These are phyloP conservation scores for Hamamelis virginiana DNA, from an alignment of 164 flowering plant genomes.

Conservation along the genomic window DNA sequence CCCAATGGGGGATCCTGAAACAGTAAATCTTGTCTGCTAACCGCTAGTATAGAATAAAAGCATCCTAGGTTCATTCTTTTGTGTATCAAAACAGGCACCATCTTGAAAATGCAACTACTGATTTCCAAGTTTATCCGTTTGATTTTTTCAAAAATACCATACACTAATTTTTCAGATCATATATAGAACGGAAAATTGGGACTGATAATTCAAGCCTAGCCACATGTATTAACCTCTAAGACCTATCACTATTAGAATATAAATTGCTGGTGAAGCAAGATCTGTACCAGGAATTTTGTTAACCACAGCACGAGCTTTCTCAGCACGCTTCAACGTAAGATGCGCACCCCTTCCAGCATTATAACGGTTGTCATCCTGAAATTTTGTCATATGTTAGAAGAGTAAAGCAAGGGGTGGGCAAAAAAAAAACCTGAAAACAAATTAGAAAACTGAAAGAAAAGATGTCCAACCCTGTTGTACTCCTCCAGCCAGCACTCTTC, in stretches of 20 bases:
- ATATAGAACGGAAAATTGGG: neutral
- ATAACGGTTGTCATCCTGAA: constrained; percentile 75
- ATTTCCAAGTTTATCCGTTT: neutral
- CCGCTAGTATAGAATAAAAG: neutral
- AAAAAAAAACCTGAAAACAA: neutral
- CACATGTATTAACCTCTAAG: neutral
- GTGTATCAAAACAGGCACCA: no score
- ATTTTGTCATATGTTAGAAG: constrained; percentile 2
- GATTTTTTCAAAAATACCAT: neutral
- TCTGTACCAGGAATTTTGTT: constrained; percentile 66
- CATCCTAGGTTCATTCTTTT: neutral
- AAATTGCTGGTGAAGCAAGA: neutral
- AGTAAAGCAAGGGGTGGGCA: neutral
- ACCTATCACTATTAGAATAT: neutral
- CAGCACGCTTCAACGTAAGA: constrained; percentile 73
- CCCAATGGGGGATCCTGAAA: neutral
- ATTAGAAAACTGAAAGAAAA: neutral
- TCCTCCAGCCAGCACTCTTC: constrained; percentile 93
- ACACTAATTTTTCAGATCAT: neutral
- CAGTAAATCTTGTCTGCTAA: neutral
- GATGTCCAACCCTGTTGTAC: constrained; percentile 58
- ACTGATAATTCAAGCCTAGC: neutral
- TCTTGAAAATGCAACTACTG: neutral
- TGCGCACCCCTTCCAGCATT: constrained; percentile 82
- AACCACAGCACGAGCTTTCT: constrained; percentile 67